Evolutionary conservation across 805 yeast genomes (phyloP).

Genomic region (Metschnikowia gelsemii): DNA sequence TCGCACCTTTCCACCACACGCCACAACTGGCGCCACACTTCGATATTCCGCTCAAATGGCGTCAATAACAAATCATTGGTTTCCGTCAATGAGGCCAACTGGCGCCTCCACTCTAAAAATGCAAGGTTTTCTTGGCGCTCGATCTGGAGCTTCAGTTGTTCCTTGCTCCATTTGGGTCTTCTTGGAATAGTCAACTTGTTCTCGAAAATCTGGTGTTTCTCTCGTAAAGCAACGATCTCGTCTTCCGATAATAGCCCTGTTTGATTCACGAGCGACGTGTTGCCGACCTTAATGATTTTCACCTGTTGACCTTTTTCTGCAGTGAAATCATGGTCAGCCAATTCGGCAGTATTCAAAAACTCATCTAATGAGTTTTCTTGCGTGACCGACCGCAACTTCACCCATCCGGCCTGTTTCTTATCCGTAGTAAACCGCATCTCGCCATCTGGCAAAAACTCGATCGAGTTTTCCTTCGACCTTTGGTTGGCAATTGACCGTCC

Average conservation of each 20-base stretch:
- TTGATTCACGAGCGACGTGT: conserved; percentile 41
- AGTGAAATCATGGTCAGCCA: conserved; percentile 94
- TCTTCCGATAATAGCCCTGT: conserved; percentile 58
- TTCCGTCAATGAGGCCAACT: conserved; percentile 81
- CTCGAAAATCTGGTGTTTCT: conserved; percentile 66
- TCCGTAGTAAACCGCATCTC: conserved; percentile 87
- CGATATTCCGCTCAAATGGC: conserved; percentile 94
- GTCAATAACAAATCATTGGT: conserved; percentile 82
- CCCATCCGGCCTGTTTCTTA: conserved; percentile 84
- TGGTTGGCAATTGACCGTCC: conserved; percentile 82
- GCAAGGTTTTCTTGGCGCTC: conserved; percentile 88
- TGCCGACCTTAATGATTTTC: conserved; percentile 75
- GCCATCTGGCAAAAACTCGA: conserved; percentile 77
- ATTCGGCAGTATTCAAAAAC: conserved; percentile 89
- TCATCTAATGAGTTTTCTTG: conserved; percentile 94
- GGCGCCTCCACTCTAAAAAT: conserved; percentile 92
- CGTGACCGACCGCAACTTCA: conserved; percentile 86
- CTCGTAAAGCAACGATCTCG: conserved; percentile 60
- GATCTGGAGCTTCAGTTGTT: conserved; percentile 70
- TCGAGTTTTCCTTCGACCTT: conserved; percentile 64
- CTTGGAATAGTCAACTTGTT: conserved; percentile 82
- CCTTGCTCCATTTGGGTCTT: conserved; percentile 81
- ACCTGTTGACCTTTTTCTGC: conserved; percentile 85
- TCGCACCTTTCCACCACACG: conserved; percentile 95
- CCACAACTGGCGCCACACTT: conserved; percentile 99